Percentiles rank a stretch among this genome's conserved stretches.
Conservation (phyloP, 129 eudicot species). For the Heracleum sosnowskyi region DNA sequence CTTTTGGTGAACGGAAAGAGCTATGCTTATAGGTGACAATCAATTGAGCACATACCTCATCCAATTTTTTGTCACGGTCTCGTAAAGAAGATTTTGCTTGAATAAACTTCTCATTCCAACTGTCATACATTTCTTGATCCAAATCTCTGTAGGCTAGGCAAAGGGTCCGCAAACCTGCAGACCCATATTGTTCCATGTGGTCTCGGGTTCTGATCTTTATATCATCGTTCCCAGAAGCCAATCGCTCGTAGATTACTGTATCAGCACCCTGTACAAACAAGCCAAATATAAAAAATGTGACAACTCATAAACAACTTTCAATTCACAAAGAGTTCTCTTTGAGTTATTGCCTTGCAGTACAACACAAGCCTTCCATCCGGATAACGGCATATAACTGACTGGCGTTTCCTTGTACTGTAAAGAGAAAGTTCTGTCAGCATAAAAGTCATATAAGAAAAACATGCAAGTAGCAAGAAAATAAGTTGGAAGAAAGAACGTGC, state of each 20-base stretch:
- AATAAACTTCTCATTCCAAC: conserved; percentile 89
- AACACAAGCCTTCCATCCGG: conserved; percentile 93
- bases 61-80: conserved; percentile 91
- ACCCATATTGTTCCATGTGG: conserved; percentile 87
- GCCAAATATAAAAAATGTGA: conserved; percentile 1
- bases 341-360: conserved; percentile 75
- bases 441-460: conserved; percentile 15
- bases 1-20: not conserved
- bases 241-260: conserved; percentile 83
- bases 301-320: conserved; percentile 9
- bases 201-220: conserved; percentile 63
- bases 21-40: not conserved
- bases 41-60: conserved; percentile 52
- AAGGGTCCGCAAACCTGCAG: conserved; percentile 92
- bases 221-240: conserved; percentile 56
- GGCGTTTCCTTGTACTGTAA: conserved; percentile 93
- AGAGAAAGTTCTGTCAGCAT: conserved; percentile 4
- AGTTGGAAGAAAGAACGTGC: conserved; percentile 23
- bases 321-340: conserved; percentile 11
- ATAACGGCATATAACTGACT: conserved; percentile 92
- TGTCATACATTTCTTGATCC: conserved; percentile 59
- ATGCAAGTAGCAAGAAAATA: not conserved
- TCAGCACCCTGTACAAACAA: conserved; percentile 76
- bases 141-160: conserved; percentile 83
- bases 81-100: conserved; percentile 89